Conservation (phyloP, 306 rosid genomes). For the Styphnolobium japonicum region DNA sequence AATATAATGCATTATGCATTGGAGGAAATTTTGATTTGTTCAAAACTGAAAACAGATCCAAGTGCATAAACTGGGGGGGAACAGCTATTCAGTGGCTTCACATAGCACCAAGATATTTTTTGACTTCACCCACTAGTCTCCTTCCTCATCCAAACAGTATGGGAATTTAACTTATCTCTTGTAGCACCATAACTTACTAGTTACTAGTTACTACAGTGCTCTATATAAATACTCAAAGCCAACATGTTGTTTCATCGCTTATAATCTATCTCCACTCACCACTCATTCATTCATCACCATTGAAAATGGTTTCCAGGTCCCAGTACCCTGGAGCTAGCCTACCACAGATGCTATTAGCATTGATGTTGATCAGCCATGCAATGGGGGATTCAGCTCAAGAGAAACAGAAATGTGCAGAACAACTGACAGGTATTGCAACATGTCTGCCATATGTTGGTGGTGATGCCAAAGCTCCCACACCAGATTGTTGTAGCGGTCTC, state of each 20-base stretch:
- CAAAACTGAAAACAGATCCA: not conserved
- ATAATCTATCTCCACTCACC: not conserved
- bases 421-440: constrained; percentile 49
- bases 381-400: constrained; percentile 44
- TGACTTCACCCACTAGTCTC: no score
- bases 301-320: not conserved
- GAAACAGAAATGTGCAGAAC: constrained; percentile 43
- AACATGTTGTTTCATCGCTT: not conserved
- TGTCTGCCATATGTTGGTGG: constrained; percentile 61
- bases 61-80: not conserved
- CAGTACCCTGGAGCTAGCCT: not conserved
- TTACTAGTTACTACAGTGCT: not conserved
- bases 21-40: not conserved
- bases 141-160: no score
- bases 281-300: not conserved
- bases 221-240: not conserved
- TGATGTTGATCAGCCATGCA: not conserved
- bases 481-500: constrained; percentile 61
- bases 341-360: not conserved
- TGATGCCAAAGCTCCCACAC: constrained; percentile 57
- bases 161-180: no score
- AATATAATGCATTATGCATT: not conserved
- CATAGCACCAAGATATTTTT: not conserved
- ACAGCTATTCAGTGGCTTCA: not conserved
- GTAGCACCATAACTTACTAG: no score